Evolutionary conservation across 2,329 filamentous ascomycete species (phyloP).

Genomic region (Xylaria sp.): DNA sequence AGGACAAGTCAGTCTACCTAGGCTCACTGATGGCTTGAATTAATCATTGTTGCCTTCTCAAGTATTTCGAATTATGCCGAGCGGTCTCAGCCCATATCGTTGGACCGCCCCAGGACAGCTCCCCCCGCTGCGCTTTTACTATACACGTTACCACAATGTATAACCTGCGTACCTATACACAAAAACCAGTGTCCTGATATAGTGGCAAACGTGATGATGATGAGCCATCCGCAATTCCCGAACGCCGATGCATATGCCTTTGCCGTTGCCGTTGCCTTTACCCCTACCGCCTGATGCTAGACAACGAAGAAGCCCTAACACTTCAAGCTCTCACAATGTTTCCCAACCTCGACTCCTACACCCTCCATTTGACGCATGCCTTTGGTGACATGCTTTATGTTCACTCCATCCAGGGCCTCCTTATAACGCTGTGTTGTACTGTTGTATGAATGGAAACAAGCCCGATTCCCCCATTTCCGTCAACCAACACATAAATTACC

Average conservation of each 20-base stretch:
- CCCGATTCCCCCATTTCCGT: slow-evolving; percentile 3
- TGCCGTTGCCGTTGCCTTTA: no score
- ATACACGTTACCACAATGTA: slow-evolving; percentile 34
- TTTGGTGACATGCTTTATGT: slow-evolving; percentile 9
- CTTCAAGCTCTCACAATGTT: slow-evolving; percentile 9
- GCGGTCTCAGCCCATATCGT: slow-evolving; percentile 3
- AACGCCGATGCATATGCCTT: slow-evolving; percentile 37
- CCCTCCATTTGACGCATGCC: slow-evolving; percentile 13
- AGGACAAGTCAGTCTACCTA: no score
- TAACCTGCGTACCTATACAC: slow-evolving; percentile 33
- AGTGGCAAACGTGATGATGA: slow-evolving; percentile 20
- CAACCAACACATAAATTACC: slow-evolving; percentile 15
- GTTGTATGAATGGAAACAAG: slow-evolving; percentile 20
- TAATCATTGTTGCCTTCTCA: slow-evolving; percentile 5
- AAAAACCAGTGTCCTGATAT: slow-evolving; percentile 27
- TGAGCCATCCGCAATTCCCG: slow-evolving; percentile 21
- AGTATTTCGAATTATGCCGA: slow-evolving; percentile 8
- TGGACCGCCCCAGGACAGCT: slow-evolving; percentile 9
- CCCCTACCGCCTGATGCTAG: slow-evolving; percentile 22
- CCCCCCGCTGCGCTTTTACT: slow-evolving; percentile 23
- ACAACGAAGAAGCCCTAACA: slow-evolving; percentile 22
- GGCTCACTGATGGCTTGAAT: neutral
- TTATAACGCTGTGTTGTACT: slow-evolving; percentile 9
- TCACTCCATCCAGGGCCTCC: slow-evolving; percentile 10
- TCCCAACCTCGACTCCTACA: slow-evolving; percentile 9